Base-by-base conservation (phyloP, 805 yeast genomes). In the Cephaloascus fragrans region DNA sequence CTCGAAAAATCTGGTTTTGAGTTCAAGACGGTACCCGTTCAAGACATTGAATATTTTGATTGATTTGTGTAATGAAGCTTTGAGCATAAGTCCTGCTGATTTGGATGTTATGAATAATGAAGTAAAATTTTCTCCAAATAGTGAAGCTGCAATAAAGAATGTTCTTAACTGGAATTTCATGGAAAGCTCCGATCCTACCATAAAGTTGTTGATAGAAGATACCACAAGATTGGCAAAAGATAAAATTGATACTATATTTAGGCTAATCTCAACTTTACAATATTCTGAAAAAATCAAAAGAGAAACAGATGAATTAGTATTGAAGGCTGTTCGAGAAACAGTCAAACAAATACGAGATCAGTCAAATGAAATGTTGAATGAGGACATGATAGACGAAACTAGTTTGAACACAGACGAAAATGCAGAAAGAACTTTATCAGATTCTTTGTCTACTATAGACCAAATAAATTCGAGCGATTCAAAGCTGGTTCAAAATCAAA, bases 251-350 rank as follows among this genome's bases (percentile, higher is more conserved):
- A 70, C 84, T 0, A 69, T 87, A 16, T 64, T 76, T 15, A 65
- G 96, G 50, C 66, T 84, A 39, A 80, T 85, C 12, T 83, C 88
- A 44, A 75, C 86, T 2, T 64, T 85, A 43, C 76, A 81, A 40
- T 87, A 82, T 54, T 78, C 84, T 17, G 82, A 82, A 45, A 80
- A 77, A 48, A 77, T 88, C 37, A 83, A 85, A 39, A 74, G 71
- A 38, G 96, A 89, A 56, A 83, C 87, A 3, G 93, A 87, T 51
- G 69, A 59, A 17, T 61, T 78, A 50, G 88, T 88, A 3, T 57
- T 83, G 19, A 59, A 64, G 29, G 66, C 81, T 2, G 84, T 89
- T 3, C 62, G 69, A 18, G 77, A 77, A 28, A 81, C 93, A 0
- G 70, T 87, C 2, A 56, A 61, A 29, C 74, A 70, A 47, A 80